Percentiles rank a stretch among this genome's conserved stretches.
Evolutionary conservation across 2,329 filamentous ascomycete genomes (phyloP).

Genomic region (Cladosporium sp.): DNA sequence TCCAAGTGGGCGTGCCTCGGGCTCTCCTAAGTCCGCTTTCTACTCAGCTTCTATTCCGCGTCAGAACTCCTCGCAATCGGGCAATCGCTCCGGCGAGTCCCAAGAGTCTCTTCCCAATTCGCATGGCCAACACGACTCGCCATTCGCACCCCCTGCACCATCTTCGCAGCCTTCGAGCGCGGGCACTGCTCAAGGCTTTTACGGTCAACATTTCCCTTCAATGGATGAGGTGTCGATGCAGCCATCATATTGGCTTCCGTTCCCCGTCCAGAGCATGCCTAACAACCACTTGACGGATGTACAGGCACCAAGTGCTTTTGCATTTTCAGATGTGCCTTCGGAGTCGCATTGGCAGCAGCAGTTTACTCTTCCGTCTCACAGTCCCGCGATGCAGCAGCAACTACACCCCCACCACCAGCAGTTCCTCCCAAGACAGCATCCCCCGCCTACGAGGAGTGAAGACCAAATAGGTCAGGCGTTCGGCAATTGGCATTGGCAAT

Average conservation of each 20-base stretch:
- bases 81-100: conserved; percentile 18
- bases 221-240: conserved; percentile 7
- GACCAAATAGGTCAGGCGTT: not conserved
- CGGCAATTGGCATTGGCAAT: not conserved
- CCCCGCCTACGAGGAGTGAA: not conserved
- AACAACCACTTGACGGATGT: not conserved
- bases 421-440: conserved; percentile 1
- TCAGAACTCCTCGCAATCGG: conserved; percentile 19
- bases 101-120: conserved; percentile 4
- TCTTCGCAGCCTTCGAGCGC: not conserved
- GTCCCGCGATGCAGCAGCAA: not conserved
- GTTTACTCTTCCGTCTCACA: not conserved
- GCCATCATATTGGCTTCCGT: conserved; percentile 6
- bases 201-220: conserved; percentile 1
- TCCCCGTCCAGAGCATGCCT: conserved; percentile 11
- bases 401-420: not conserved
- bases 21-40: conserved; percentile 24
- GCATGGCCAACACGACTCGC: conserved; percentile 13
- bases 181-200: not conserved
- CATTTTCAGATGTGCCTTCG: not conserved
- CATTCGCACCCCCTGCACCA: conserved; percentile 18
- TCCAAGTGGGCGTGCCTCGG: conserved; percentile 15
- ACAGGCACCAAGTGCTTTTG: not conserved
- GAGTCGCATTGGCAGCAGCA: conserved; percentile 5
- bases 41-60: conserved; percentile 27